Evolutionary conservation across 306 rosid species (phyloP).

Genomic region (Ormosia semicastrata): DNA sequence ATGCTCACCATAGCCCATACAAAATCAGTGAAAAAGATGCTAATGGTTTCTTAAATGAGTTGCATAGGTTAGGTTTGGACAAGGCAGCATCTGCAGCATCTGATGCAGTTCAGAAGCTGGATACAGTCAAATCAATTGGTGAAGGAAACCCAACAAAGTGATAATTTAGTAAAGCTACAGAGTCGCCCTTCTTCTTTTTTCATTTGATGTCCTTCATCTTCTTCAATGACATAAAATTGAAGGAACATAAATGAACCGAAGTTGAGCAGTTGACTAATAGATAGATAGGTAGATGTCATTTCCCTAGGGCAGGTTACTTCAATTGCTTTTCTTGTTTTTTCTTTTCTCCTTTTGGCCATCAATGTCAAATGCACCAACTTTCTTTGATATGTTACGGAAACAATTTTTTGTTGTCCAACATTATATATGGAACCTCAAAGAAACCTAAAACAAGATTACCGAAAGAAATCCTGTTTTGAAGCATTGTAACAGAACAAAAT

Average conservation of each 20-base stretch:
- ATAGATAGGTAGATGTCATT: not conserved
- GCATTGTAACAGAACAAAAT: not conserved
- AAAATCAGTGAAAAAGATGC: conserved; percentile 59
- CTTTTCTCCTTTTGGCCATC: not conserved
- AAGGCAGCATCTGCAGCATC: conserved; percentile 76
- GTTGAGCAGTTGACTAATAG: not conserved
- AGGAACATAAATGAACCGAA: not conserved
- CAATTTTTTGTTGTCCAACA: not conserved
- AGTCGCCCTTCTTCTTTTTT: not conserved
- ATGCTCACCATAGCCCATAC: conserved; percentile 69
- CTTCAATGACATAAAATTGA: not conserved
- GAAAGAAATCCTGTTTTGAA: not conserved
- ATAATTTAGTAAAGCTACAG: not conserved
- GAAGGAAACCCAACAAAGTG: conserved; percentile 25
- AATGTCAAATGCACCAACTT: not conserved
- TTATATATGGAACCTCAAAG: not conserved
- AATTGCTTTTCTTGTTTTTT: not conserved
- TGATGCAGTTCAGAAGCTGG: conserved; percentile 61
- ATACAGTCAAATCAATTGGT: conserved; percentile 13
- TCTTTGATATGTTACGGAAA: not conserved
- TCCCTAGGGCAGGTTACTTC: not conserved
- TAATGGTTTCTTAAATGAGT: conserved; percentile 55
- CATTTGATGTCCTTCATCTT: not conserved
- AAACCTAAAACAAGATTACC: too few relatives aligned
- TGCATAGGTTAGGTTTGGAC: conserved; percentile 64